Evolutionary conservation across 1,284 basidiomycete species (phyloP).

Genomic region (Ustilago trichophora): DNA sequence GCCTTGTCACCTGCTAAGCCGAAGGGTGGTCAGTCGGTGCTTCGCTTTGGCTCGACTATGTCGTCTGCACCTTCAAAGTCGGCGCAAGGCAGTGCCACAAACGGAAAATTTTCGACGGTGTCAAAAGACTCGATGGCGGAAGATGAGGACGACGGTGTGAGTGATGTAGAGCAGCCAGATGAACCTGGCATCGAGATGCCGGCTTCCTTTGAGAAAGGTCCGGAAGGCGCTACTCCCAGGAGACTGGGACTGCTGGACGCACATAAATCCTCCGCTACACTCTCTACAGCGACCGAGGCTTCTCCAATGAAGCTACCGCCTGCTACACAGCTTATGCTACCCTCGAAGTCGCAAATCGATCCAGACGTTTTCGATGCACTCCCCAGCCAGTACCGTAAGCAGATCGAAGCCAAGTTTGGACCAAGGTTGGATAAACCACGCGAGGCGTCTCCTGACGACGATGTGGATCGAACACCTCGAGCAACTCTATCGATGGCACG

Average conservation of each 20-base stretch:
- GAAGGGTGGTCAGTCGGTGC: conserved; percentile 28
- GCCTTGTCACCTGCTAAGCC: conserved; percentile 23
- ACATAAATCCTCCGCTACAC: neutral
- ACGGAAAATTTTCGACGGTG: no score
- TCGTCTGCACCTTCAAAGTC: neutral
- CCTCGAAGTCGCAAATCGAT: conserved; percentile 57
- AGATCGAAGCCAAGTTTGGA: conserved; percentile 43
- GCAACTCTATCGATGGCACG: neutral
- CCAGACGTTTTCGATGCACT: conserved; percentile 44
- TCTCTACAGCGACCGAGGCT: neutral
- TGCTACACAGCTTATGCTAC: conserved; percentile 50
- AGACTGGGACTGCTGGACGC: neutral
- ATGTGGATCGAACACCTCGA: neutral
- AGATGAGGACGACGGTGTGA: conserved; percentile 11
- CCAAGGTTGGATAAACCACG: neutral
- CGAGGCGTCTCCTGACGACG: neutral
- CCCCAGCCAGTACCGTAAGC: conserved; percentile 44
- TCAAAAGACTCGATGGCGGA: neutral
- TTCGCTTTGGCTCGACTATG: conserved; percentile 14
- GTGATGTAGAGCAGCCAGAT: conserved; percentile 21
- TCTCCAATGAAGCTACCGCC: conserved; percentile 13
- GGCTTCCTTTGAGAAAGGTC: conserved; percentile 27
- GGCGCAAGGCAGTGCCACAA: neutral
- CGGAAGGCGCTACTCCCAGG: conserved; percentile 28
- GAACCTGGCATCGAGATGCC: conserved; percentile 26